phyloP scores from a whole-genome alignment of 2,329 filamentous ascomycete species.

The Trichocomaceae sp. region DNA sequence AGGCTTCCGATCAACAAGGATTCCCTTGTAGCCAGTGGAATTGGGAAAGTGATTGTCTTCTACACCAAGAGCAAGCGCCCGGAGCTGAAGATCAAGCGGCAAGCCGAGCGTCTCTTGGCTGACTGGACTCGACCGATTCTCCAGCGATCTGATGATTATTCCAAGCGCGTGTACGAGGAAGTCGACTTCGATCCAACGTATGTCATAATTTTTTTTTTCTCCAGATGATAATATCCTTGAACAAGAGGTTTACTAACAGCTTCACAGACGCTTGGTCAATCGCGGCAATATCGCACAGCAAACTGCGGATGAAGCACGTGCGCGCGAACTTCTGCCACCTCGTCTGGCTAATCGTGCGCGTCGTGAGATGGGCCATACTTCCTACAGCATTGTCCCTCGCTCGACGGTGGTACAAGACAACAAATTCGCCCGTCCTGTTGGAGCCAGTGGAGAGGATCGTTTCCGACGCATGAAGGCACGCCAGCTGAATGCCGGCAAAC shows the following conservation, averaged over 20 bases:
- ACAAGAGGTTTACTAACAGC: constrained; percentile 1
- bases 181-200: constrained; percentile 54
- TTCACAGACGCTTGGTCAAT: constrained; percentile 30
- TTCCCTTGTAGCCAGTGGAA: constrained; percentile 77
- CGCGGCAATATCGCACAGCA: constrained; percentile 24
- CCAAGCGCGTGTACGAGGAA: constrained; percentile 63
- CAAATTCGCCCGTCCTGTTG: constrained; percentile 41
- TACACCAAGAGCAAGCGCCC: constrained; percentile 94
- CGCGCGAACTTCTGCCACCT: constrained; percentile 48
- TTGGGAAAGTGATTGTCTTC: constrained; percentile 93
- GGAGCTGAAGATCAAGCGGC: constrained; percentile 81
- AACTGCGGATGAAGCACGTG: constrained; percentile 45
- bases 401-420: constrained; percentile 45
- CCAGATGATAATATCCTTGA: not conserved
- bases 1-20: constrained; percentile 88
- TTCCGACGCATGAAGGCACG: constrained; percentile 46
- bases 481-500: constrained; percentile 38
- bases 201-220: constrained; percentile 17
- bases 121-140: constrained; percentile 96
- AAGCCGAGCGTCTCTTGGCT: constrained; percentile 83
- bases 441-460: constrained; percentile 42
- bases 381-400: constrained; percentile 58
- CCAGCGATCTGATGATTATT: constrained; percentile 89
- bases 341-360: constrained; percentile 52
- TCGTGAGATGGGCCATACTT: constrained; percentile 52